Percentiles rank a stretch among this genome's conserved stretches.
Evolutionary conservation across 1,284 basidiomycete genomes (phyloP).

Genomic region (Leccinum griseonigrum): DNA sequence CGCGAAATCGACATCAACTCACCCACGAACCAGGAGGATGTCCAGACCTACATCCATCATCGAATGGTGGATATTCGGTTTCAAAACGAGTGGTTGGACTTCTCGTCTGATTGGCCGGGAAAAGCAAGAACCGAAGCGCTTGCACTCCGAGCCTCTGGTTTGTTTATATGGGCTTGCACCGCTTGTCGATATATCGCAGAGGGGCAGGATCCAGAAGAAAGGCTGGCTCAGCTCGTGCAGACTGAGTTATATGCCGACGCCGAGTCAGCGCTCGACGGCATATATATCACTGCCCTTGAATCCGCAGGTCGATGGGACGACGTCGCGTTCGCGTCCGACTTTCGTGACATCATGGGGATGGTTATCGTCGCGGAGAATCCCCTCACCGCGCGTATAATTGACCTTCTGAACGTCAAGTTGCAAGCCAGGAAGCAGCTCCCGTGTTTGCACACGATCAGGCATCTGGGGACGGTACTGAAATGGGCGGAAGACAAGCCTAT

Average conservation of each 20-base stretch:
- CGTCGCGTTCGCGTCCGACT: conserved; percentile 27
- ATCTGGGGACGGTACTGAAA: conserved; percentile 28
- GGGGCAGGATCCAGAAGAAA: conserved; percentile 31
- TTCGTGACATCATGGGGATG: conserved; percentile 34
- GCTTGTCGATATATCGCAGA: conserved; percentile 32
- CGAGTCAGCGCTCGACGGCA: conserved; percentile 30
- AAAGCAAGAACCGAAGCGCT: conserved; percentile 17
- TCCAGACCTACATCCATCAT: conserved; percentile 31
- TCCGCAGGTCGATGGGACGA: conserved; percentile 32
- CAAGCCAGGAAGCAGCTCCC: conserved; percentile 19
- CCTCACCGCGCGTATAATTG: conserved; percentile 25
- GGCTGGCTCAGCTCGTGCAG: conserved; percentile 27
- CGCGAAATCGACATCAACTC: conserved; percentile 30
- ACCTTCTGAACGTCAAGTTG: conserved; percentile 23
- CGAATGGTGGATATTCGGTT: conserved; percentile 24
- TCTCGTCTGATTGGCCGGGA: conserved; percentile 33
- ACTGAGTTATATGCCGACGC: conserved; percentile 24
- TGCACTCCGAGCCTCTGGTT: conserved; percentile 26
- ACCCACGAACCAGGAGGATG: conserved; percentile 24
- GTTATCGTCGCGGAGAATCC: conserved; percentile 30
- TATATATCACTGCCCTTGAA: conserved; percentile 33
- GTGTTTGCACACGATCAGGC: conserved; percentile 30
- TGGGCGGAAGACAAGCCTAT: conserved; percentile 30
- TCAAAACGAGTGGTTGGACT: conserved; percentile 23
- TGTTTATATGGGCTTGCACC: conserved; percentile 38